Conservation (phyloP, 768 basidiomycete genomes). For the Hygrophorus pudorinus region DNA sequence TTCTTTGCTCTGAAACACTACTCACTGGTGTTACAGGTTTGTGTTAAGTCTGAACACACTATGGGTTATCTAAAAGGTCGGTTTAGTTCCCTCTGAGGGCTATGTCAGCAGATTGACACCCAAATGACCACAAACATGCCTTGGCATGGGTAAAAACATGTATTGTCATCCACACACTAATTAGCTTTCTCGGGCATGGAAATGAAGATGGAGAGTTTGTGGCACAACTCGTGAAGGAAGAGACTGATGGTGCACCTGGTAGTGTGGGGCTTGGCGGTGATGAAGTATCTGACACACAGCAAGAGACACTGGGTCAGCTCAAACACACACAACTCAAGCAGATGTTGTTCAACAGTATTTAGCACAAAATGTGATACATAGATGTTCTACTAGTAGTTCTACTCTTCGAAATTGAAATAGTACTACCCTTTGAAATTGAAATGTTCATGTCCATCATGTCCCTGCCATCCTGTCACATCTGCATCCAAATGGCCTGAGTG, state of each 20-base stretch:
- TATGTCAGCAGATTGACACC: slow-evolving; percentile 17
- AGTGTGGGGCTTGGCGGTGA: background rate
- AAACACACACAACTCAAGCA: background rate
- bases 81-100: slow-evolving; percentile 15
- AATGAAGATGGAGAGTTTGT: slow-evolving; percentile 4
- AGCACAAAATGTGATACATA: background rate
- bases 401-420: background rate
- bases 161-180: slow-evolving; percentile 14
- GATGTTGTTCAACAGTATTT: background rate
- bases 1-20: no score
- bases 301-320: background rate
- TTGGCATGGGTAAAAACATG: slow-evolving; percentile 14
- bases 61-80: slow-evolving; percentile 20
- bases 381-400: no score
- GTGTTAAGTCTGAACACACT: slow-evolving; percentile 20
- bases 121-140: slow-evolving; percentile 10
- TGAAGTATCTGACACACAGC: background rate
- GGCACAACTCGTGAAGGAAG: background rate
- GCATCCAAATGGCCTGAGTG: no score
- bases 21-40: slow-evolving; percentile 7
- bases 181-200: slow-evolving; percentile 2
- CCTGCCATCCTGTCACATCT: no score
- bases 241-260: background rate
- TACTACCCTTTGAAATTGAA: no score
- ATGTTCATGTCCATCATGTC: no score